Evolutionary conservation across 2,329 filamentous ascomycete species (phyloP).

Genomic region (Sarocladium kiliense): DNA sequence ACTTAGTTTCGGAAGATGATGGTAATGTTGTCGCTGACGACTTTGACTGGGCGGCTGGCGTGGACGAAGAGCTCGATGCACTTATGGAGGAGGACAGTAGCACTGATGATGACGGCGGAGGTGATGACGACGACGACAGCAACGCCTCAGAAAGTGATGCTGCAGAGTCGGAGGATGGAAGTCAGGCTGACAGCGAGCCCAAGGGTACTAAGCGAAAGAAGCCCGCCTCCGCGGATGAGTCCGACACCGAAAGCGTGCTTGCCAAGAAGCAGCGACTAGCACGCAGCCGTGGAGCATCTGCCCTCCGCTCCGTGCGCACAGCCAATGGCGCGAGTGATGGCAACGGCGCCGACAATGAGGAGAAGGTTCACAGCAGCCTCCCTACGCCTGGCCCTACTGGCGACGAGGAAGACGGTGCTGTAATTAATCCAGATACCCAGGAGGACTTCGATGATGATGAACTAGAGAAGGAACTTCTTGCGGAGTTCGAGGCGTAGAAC

Average conservation of each 20-base stretch:
- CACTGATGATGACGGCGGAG: conserved; percentile 28
- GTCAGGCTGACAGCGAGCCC: conserved; percentile 18
- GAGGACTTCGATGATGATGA: conserved; percentile 49
- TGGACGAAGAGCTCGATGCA: conserved; percentile 69
- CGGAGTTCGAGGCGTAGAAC: conserved; percentile 56
- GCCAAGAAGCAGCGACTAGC: conserved; percentile 48
- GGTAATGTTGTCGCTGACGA: conserved; percentile 34
- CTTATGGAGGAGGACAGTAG: conserved; percentile 54
- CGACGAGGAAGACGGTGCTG: conserved; percentile 23
- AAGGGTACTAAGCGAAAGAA: conserved; percentile 29
- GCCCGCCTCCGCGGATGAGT: conserved; percentile 23
- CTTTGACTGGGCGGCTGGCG: conserved; percentile 54
- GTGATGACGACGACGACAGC: conserved; percentile 14
- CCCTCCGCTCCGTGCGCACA: conserved; percentile 40
- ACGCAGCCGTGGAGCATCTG: conserved; percentile 38
- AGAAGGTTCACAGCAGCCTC: conserved; percentile 28
- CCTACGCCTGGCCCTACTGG: conserved; percentile 32
- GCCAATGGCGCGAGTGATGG: conserved; percentile 29
- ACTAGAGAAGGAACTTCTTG: conserved; percentile 58
- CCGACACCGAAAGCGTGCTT: conserved; percentile 33
- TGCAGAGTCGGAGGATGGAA: conserved; percentile 23
- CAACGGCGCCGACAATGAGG: conserved; percentile 26
- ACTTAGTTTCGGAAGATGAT: conserved; percentile 27
- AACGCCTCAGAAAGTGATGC: not conserved
- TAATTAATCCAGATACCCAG: conserved; percentile 21